These are phyloP conservation scores for Periconia sp. DNA, from an alignment of 2,329 filamentous ascomycete genomes.

Conservation along the genomic window DNA sequence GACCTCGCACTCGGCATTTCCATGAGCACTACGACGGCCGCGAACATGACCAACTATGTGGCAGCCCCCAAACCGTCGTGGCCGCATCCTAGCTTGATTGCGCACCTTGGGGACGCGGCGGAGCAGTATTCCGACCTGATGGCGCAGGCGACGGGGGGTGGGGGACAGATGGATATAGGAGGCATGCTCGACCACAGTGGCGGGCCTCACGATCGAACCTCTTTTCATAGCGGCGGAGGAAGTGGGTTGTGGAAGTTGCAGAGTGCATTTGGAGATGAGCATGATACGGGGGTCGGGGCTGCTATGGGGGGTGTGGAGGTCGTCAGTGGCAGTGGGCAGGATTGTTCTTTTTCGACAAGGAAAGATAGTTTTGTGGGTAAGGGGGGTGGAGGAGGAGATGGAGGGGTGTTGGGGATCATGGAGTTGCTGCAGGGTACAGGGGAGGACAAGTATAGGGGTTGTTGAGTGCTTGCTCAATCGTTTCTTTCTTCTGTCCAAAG, in stretches of 20 bases:
- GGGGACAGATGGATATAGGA: constrained; percentile 4
- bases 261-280: constrained; percentile 29
- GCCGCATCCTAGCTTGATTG: constrained; percentile 22
- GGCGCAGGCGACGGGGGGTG: not conserved
- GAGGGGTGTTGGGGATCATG: not conserved
- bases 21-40: constrained; percentile 16
- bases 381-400: not conserved
- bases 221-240: not conserved
- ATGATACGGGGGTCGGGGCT: constrained; percentile 19
- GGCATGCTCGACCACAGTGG: constrained; percentile 1
- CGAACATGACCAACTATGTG: constrained; percentile 8
- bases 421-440: not conserved
- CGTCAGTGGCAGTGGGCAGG: too few species aligned
- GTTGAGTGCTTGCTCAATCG: not conserved
- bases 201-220: too few species aligned
- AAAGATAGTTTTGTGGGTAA: constrained; percentile 10
- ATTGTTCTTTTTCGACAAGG: not conserved
- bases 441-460: not conserved
- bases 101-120: constrained; percentile 21
- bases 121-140: constrained; percentile 17
- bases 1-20: constrained; percentile 15
- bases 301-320: not conserved
- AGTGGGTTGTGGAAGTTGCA: constrained; percentile 29
- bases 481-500: too few species aligned
- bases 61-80: constrained; percentile 26